A percentile compares a stretch with the other conserved stretches of the same genome.
These are phyloP conservation scores for Arachis monticola DNA, from an alignment of 331 rosid species.

Conservation along the genomic window DNA sequence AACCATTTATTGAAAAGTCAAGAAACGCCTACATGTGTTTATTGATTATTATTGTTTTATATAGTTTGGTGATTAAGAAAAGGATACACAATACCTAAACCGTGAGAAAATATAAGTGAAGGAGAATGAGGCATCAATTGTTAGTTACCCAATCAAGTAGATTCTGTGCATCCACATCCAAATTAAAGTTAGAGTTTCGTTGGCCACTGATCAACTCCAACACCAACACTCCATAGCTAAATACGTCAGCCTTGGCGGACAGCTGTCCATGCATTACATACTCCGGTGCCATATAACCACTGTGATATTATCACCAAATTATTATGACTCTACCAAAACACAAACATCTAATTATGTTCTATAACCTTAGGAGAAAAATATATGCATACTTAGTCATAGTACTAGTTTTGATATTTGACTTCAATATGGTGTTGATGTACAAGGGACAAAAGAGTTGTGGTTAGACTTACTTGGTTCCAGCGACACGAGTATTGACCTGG, in stretches of 20 bases:
- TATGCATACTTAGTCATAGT: neutral
- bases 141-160: conserved; percentile 82
- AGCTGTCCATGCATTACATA: conserved; percentile 72
- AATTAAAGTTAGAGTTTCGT: conserved; percentile 58
- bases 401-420: no score
- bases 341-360: neutral
- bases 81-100: neutral
- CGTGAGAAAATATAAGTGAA: neutral
- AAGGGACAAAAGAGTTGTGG: no score
- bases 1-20: conserved; percentile 3
- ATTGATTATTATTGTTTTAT: no score
- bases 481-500: conserved; percentile 85
- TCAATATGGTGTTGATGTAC: no score
- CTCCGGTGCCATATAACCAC: conserved; percentile 76
- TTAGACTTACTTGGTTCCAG: conserved; percentile 77
- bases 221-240: conserved; percentile 83
- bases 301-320: conserved; percentile 25
- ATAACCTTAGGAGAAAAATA: no score
- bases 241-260: conserved; percentile 77
- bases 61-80: neutral
- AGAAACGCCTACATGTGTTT: neutral
- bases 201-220: conserved; percentile 76
- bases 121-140: neutral
- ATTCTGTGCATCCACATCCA: conserved; percentile 54
- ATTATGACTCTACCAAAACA: neutral